Evolutionary conservation across 2,329 filamentous ascomycete genomes (phyloP), one percentile per base, ranked within the genome.

Genomic region (Bipolaris bicolor): DNA sequence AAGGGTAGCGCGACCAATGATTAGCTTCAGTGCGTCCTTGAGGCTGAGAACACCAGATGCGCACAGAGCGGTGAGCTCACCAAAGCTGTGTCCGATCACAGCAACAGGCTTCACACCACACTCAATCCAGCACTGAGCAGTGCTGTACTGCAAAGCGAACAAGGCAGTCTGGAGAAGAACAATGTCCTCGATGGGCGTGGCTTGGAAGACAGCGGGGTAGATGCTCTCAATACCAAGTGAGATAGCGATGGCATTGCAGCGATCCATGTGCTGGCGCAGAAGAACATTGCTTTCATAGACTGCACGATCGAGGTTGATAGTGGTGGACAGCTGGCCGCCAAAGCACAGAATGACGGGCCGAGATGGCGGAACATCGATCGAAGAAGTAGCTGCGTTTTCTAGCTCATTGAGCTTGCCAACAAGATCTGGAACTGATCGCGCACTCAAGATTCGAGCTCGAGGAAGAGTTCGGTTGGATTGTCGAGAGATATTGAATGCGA

Each of bases 51-150:
- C 61, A 0, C 76, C 76, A 3, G 75, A 69, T 0, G 79, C 61
- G 13, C 65, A 68, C 2, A 79, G 57, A 1, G 76, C 77, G 0
- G 77, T 75, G 1, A 79, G 55, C 52, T 80, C 66, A 5, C 78
- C 78, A 40, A 80, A 73, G 50, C 75, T 78, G 54, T 80, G 78
- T 0, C 78, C 78, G 7, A 74, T 41, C 2, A 70, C 52, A 10
- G 60, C 45, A 11, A 52, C 51, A 1, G 52, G 39, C 22, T 43
- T 22, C 0, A 69, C 24, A 2, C 64, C 67, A 22, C 54, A 62
- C 0, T 65, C 61, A 1, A 72, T 68, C 71, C 72, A 75, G 5
- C 60, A 50, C 31, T 55, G 65, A 1, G 74, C 74, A 1, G 63
- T 60, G 13, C 65, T 52, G 51, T 72, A 75, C 55, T 78, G 72